Evolutionary conservation across 495 filamentous ascomycete species (phyloP).

Genomic region (Penicillium argentinense): DNA sequence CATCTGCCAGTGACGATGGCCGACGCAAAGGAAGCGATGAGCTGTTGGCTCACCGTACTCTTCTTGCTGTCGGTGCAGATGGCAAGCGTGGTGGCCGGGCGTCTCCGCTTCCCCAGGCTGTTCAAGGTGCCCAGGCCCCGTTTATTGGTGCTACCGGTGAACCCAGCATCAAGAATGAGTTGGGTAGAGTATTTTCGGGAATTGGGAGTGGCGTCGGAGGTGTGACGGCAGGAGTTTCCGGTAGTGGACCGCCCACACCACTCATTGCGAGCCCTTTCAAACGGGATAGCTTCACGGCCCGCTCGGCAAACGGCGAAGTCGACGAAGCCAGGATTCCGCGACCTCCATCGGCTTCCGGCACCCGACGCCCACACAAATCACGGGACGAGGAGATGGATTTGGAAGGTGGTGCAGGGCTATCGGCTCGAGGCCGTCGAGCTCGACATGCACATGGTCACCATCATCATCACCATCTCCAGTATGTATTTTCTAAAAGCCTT

Average conservation of each 20-base stretch:
- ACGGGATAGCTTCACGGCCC: slow-evolving; percentile 39
- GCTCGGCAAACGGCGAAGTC: slow-evolving; percentile 36
- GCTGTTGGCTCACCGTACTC: slow-evolving; percentile 42
- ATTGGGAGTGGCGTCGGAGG: slow-evolving; percentile 82
- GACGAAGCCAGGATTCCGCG: slow-evolving; percentile 43
- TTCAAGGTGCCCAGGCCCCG: slow-evolving; percentile 85
- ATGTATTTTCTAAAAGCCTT: slow-evolving; percentile 35
- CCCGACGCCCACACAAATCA: slow-evolving; percentile 52
- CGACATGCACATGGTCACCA: slow-evolving; percentile 52
- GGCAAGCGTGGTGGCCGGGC: slow-evolving; percentile 49
- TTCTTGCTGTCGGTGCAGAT: slow-evolving; percentile 46
- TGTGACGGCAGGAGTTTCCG: slow-evolving; percentile 52
- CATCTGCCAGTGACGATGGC: slow-evolving; percentile 35
- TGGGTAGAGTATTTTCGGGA: slow-evolving; percentile 87
- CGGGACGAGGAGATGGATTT: slow-evolving; percentile 61
- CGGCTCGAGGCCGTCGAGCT: slow-evolving; percentile 55
- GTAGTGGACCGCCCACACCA: slow-evolving; percentile 56
- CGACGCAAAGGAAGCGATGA: slow-evolving; percentile 61
- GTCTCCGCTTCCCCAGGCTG: slow-evolving; percentile 89
- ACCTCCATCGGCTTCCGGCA: slow-evolving; percentile 51
- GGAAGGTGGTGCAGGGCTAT: slow-evolving; percentile 55
- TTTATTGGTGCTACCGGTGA: slow-evolving; percentile 72
- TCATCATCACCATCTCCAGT: slow-evolving; percentile 60
- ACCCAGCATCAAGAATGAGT: slow-evolving; percentile 85
- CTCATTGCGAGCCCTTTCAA: slow-evolving; percentile 57